Evolutionary conservation across 2,329 filamentous ascomycete genomes (phyloP), one percentile per base, ranked within the genome.

Genomic region (Diplodia corticola): DNA sequence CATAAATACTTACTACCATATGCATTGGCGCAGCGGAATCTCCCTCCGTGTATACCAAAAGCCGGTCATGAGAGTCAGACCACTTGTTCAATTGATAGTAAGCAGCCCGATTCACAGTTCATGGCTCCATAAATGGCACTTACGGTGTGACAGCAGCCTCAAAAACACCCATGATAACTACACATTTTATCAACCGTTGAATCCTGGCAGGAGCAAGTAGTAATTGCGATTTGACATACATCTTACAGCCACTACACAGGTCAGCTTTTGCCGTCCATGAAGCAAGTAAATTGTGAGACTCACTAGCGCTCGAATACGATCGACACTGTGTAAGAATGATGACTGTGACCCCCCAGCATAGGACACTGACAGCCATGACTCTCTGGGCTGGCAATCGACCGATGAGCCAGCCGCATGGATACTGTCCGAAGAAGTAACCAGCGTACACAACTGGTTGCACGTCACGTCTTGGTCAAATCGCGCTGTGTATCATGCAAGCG

Each of bases 401-500:
- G 48, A 80, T 77, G 0, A 80, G 69, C 77, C 75, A 78, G 4
- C 77, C 77, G 53, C 77, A 79, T n/a, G 78, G 78, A 65, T 80
- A 79, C 55, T 79, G 78, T 1, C 77, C 78, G 64, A 79, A 75
- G 73, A 79, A 80, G 65, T 79, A 80, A 1, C 78, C 77, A 5
- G 75, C 76, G 65, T 79, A 80, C 0, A 79, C 70, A 71, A 79
- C 48, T 50, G 12, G 2, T 17, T 26, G 24, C 24, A 17, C 17
- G 48, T 50, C 9, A 50, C 3, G 0, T 2, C 3, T 13, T 10
- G 30, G 3, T 28, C 22, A 2, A 26, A 24, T 15, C 5, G 13
- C 15, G 22, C 13, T 6, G n/a, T 37, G 15, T 17, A 24, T 17
- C 15, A 28, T 13, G n/a, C 15, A 5, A 10, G 5, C 30, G 9